A percentile compares a stretch with the other conserved stretches of the same genome.
Conservation (phyloP, 371 early-diverging fungal genomes). For the Actinomortierella ambigua region DNA sequence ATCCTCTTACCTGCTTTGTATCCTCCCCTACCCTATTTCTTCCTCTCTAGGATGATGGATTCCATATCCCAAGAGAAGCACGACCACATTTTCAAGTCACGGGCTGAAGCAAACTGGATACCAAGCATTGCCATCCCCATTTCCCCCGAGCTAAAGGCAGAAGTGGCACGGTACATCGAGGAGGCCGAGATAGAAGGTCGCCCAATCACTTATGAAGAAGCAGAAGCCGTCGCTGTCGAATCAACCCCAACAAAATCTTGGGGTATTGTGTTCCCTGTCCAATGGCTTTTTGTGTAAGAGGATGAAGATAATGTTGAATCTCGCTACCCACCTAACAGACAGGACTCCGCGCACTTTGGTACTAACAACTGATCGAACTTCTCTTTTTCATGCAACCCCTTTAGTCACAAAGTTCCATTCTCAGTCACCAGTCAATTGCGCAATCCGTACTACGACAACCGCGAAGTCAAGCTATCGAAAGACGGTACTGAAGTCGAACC, state of each 20-base stretch:
- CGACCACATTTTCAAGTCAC: not conserved
- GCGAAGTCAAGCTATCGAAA: slow-evolving; percentile 57
- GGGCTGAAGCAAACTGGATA: slow-evolving; percentile 19
- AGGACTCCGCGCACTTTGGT: slow-evolving; percentile 27
- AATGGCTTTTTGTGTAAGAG: slow-evolving; percentile 41
- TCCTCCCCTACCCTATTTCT: not conserved
- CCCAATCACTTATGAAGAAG: slow-evolving; percentile 25
- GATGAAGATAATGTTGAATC: slow-evolving; percentile 11
- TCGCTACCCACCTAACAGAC: slow-evolving; percentile 34
- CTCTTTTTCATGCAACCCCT: slow-evolving; percentile 2
- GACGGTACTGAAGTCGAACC: slow-evolving; percentile 62
- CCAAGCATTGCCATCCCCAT: slow-evolving; percentile 18
- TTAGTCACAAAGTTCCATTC: slow-evolving; percentile 55
- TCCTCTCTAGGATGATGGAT: slow-evolving; percentile 24
- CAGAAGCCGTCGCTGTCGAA: slow-evolving; percentile 20
- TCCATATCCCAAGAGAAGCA: slow-evolving; percentile 26
- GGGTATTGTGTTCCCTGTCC: slow-evolving; percentile 33
- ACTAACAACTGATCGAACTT: not conserved
- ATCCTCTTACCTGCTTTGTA: not conserved
- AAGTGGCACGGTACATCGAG: slow-evolving; percentile 30
- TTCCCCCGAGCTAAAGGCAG: slow-evolving; percentile 39
- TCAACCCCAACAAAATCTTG: slow-evolving; percentile 44
- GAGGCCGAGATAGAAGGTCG: slow-evolving; percentile 26
- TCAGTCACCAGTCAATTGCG: slow-evolving; percentile 49
- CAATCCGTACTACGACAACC: slow-evolving; percentile 55